phyloP scores from a whole-genome alignment of 148 eudicot genomes.

The Bassia scoparia region DNA sequence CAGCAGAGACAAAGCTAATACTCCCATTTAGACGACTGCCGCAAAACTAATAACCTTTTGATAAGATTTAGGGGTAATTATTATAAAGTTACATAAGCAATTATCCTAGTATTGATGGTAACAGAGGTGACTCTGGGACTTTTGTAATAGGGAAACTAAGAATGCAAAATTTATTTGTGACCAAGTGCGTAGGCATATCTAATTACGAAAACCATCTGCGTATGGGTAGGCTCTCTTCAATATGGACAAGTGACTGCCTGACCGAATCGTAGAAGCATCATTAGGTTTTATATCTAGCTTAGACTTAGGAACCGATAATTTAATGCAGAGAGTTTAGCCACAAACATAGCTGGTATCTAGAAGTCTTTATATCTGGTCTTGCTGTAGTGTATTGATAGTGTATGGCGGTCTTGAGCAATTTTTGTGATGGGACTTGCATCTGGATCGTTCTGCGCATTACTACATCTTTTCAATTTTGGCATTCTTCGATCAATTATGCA shows the following conservation, averaged over 20 bases:
- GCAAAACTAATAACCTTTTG: background rate
- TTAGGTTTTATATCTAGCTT: conserved; percentile 76
- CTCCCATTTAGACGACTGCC: background rate
- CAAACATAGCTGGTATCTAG: too few relatives aligned
- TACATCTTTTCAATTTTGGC: conserved; percentile 81
- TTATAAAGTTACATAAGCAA: background rate
- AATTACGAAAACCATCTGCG: conserved; percentile 71
- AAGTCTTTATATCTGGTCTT: too few relatives aligned
- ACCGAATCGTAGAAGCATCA: conserved; percentile 83
- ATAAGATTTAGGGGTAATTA: background rate
- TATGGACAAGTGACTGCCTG: conserved; percentile 70
- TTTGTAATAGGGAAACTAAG: background rate
- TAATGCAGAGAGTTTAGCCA: too few relatives aligned
- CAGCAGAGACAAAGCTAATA: background rate
- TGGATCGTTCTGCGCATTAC: conserved; percentile 64
- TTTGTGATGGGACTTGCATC: conserved; percentile 48
- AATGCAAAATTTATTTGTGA: conserved; percentile 16
- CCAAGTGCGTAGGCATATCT: conserved; percentile 12
- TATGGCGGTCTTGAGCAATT: too few relatives aligned
- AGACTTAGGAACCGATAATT: too few relatives aligned
- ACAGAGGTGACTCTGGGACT: background rate
- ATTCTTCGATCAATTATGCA: conserved; percentile 98
- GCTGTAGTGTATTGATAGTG: too few relatives aligned
- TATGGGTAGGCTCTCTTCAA: conserved; percentile 80
- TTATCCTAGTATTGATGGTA: background rate